Base-by-base conservation (phyloP, 1,284 basidiomycete species). In the Pseudozyma hubeiensis region DNA sequence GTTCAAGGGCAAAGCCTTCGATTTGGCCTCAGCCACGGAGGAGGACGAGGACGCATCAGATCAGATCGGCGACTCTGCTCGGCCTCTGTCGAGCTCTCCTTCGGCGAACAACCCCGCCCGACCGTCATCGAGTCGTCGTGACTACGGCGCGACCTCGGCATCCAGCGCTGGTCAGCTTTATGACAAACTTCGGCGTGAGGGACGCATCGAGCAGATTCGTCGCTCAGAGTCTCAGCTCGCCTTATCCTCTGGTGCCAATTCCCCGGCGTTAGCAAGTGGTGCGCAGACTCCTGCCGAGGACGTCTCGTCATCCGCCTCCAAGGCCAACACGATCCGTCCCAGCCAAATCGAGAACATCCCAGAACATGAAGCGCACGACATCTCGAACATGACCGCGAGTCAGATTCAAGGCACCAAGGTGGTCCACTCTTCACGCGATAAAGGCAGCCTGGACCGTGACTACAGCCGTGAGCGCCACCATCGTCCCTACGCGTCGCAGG, bases 211-310 rank as follows among this genome's bases (percentile, higher is more conserved):
- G 49, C 66, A 75, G 37, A 62, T 75, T 13, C 66, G 67, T 9
- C 63, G 72, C 6, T 66, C 63, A 49, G 72, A 75, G 45, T 75
- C 72, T 5, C 68, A 65, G 41, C 50, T 70, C 13, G 67, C 66
- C 7, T 60, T 75, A 3, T 53, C 70, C 7, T 64, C 61, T 14
- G 61, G 56, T 11, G 55, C 51, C 34, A 59, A 40, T 40, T 53
- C 64, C 5, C 64, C 70, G 3, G 53, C 39, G n/a, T 37, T 33
- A 0, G 49, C 40, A 6, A 69, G 57, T 39, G 61, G 64, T 24
- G 58, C 45, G 1, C 64, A 64, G 6, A 63, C 70, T 5, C 64
- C 70, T 7, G 56, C 37, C 10, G 62, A 64, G 2, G 54, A 19
- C 19, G 39, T 60, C 45, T 60, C 70, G 5, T 53, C 65, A 17